Base-by-base conservation (phyloP, 1,284 basidiomycete species). In the Rhodofomes roseus region DNA sequence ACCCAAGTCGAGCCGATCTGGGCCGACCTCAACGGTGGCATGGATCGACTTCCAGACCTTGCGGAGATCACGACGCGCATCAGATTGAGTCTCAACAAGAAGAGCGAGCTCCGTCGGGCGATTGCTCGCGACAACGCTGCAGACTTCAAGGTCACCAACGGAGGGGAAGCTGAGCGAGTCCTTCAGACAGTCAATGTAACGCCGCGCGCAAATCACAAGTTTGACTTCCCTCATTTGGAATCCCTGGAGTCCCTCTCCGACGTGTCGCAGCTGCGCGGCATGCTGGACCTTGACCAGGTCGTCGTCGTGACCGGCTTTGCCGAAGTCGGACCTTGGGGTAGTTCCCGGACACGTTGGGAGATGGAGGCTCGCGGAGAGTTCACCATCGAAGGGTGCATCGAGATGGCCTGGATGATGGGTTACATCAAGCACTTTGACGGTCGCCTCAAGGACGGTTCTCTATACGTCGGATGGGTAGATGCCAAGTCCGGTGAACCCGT, bases 391-490 rank as follows among this genome's bases (percentile, higher is more conserved):
- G 96, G 96, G 50, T 93, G 93, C 71, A 97, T 99, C 69, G 96
- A 99, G 80, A 96, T 99, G 90, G 96, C 96, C 16, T 99, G 96
- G 95, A 91, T 98, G 77, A 98, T 97, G 93, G 96, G 97, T 50
- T 87, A 87, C 76, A 98, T 98, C 84, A 98, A 96, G 78, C 95
- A 98, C 81, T 95, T 98, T 74, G 93, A 99, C 68, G 97, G 96
- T 22, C 92, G 93, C 62, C 84, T 99, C 70, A 96, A 97, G 78
- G 88, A 92, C 68, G 94, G 93, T 48, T 85, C 89, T 48, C 81
- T 96, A 44, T 92, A 98, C 71, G 96, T 99, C 68, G 96, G 96
- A 52, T 99, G 96, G 96, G 95, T 98, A 57, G 96, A 98, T 70
- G 86, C 87, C 70, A 96, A 98, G 82, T 86, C 90, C n/a, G 85